Evolutionary conservation across 2,329 filamentous ascomycete species (phyloP), one percentile per base, ranked within the genome.

Genomic region (Chrysoporthe puriensis): DNA sequence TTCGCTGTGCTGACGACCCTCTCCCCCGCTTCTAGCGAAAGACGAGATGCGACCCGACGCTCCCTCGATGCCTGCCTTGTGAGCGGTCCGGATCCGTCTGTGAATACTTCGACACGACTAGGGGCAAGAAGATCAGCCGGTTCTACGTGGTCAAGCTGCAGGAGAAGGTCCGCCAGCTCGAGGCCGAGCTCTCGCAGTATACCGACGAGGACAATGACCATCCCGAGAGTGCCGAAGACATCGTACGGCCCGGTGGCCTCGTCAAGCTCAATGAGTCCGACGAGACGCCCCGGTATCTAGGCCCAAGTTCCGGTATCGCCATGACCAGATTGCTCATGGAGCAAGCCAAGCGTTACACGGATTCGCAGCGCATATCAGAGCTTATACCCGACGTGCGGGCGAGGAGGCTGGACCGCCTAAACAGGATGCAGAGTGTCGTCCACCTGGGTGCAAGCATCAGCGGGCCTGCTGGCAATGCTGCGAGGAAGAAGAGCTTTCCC

Each of bases 241-340:
- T 97, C 79, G 89, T 97, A 73, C 91, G 94, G 32, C 92, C 92
- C 0, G 93, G 93, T 32, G 94, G 94, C 36, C 87, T 95, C 72
- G 93, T 98, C 73, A 91, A 90, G 56, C 88, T 98, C 63, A 90
- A 91, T 74, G 92, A 95, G 73, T 90, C 90, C 66, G 93, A 97
- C 77, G 95, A 97, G 79, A 90, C 87, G 1, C 90, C 92, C 18
- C 92, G 95, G 70, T 98, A 96, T 76, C 83, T 99, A 2, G 96
- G 96, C 0, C 92, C 96, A 2, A 97, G 94, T 61, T 98, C 95
- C 77, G 96, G 95, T 69, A 97, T 97, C 74, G 93, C 94, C 75
- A 97, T 98, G 83, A 97, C 94, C 14, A 89, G 95, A 42, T 85
- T 98, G 72, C 90, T 99, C 13, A 97, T 99, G 91, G 94, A 97